phyloP scores from a whole-genome alignment of 345 rosid species.

The Populus davidiana region DNA sequence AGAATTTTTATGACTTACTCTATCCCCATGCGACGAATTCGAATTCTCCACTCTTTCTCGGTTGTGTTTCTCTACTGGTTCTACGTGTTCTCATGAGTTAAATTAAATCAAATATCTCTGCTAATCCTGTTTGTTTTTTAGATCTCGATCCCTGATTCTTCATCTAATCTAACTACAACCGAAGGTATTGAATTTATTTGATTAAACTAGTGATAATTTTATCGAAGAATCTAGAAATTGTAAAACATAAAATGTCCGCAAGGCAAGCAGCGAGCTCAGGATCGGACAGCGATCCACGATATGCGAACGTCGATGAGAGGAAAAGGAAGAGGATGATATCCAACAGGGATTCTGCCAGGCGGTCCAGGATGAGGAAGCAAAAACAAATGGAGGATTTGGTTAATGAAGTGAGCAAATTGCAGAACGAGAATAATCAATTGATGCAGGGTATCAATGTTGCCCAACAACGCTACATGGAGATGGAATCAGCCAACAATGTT shows the following conservation, averaged over 20 bases:
- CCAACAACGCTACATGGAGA: conserved; percentile 36
- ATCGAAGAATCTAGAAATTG: neutral
- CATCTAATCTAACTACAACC: neutral
- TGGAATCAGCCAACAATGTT: conserved; percentile 59
- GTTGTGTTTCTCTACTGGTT: conserved; percentile 92
- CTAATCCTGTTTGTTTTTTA: neutral
- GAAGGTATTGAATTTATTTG: neutral
- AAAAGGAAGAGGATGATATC: conserved; percentile 87
- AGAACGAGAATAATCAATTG: conserved; percentile 44
- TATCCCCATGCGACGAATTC: conserved; percentile 63
- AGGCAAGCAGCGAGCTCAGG: conserved; percentile 47
- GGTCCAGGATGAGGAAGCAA: conserved; percentile 82
- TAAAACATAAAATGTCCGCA: conserved; percentile 30
- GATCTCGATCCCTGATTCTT: neutral
- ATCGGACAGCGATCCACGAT: conserved; percentile 59
- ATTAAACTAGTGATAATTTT: neutral
- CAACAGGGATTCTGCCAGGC: conserved; percentile 81
- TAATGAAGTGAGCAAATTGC: conserved; percentile 45
- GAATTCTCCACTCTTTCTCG: conserved; percentile 81
- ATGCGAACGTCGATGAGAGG: conserved; percentile 54
- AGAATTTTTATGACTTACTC: conserved; percentile 56
- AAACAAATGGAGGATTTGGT: conserved; percentile 58
- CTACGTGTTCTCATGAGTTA: conserved; percentile 68
- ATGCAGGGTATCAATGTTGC: conserved; percentile 31
- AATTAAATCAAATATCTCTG: neutral